Evolutionary conservation across 208 protist genomes (phyloP), one percentile per base, ranked within the genome.

Genomic region (Trypanosoma scelopori): DNA sequence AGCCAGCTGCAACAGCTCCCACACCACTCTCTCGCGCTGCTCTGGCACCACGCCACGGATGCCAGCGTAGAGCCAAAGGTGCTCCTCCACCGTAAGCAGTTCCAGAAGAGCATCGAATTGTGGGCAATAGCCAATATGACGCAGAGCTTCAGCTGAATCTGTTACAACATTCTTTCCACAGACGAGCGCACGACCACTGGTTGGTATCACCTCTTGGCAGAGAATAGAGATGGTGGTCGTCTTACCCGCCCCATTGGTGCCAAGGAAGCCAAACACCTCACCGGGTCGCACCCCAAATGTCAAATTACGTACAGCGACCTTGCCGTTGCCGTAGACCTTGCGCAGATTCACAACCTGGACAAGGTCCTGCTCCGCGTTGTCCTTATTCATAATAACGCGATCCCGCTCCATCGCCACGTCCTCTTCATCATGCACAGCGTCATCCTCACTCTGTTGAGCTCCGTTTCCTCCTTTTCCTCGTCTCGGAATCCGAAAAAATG

Each of bases 31-130:
- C 32, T 76, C 55, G 20, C 64, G 56, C 6, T 53, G 18, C 1
- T 28, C 25, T 6, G 28, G 41, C 3, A 50, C 50, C 4, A 91
- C 62, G 35, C 87, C 87, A 42, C 80, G 84, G 7, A 98, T 51
- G n/a, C 80, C 69, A 22, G 81, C 81, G 75, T 93, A 98, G 0
- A 98, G 78, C 20, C 50, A n/a, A 4, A 99, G 64, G 78, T 98
- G 96, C 71, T 99, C 96, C 22, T 89, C 58, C 45, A 89, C 84
- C 27, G 95, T 98, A 41, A 99, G 68, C 59, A 98, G 76, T 30
- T 92, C 84, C 53, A 96, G 87, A 1, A 92, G 72, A 9, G 97
- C 85, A 76, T 98, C 96, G 78, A 97, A 97, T 79, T 99, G 97
- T 50, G 96, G 96, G 79, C 97, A 99, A 55, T 98, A 95, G 23